Base-by-base conservation (phyloP, 306 rosid genomes). In the Pterocarpus macrocarpus region DNA sequence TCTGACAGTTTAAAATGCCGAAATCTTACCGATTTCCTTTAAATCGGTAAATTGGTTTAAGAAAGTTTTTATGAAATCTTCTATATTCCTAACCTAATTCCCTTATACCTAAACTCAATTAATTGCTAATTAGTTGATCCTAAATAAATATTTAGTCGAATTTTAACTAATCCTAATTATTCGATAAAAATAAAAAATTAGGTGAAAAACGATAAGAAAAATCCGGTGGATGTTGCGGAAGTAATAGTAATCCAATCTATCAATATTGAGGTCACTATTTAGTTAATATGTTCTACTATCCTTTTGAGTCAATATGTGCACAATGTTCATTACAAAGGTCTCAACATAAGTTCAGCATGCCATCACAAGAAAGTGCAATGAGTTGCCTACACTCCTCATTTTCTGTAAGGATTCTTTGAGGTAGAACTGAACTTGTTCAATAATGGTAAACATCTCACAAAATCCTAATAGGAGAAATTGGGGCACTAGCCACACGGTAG, bases 341-440 rank as follows among this genome's bases (percentile, higher is more conserved):
- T 14, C 53, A 12, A 14, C 53, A 47, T 2, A 47, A 47, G 13
- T 9, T 47, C 15, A 1, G 2, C 53, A 47, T 9, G 52, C 52
- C 13, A 47, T 2, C 14, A 47, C 15, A 47, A 47, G 53, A 12
- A 9, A 47, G 2, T 9, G 15, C 3, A 47, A 38, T 1, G 90
- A 85, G 16, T 73, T 82, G 11, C 86, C 86, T 3, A 87, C 8
- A 38, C 89, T 87, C 22, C 41, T 84, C 93, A 90, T 85, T 6
- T 76, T 72, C 38, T 81, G 88, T 2, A 89, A 89, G 0, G 86
- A 77, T 36, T 87, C 87, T 5, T 49, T 71, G 78, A 74, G 87
- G 77, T 81, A 90, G 55, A 87, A 79, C 16, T 90, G 87, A 70
- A 77, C 81, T 55, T 75, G 86, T 9, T 89, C 93, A 35, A 87